Evolutionary conservation across 2,329 filamentous ascomycete genomes (phyloP), one percentile per base, ranked within the genome.

Genomic region (Beauveria sp.): DNA sequence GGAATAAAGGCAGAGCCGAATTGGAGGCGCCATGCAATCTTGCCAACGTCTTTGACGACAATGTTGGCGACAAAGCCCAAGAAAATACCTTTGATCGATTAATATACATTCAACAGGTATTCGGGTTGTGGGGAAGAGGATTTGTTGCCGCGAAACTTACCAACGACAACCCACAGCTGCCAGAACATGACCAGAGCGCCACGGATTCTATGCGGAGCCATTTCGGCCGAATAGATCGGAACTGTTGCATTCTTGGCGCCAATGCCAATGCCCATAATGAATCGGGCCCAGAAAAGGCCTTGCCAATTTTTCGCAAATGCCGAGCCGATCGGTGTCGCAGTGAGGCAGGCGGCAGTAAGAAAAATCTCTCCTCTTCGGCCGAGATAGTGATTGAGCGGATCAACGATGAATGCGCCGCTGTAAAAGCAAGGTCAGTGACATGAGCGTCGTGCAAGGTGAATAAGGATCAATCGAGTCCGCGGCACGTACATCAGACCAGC

Each of bases 111-210:
- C 48, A 66, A 67, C n/a, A 62, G 63, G 8, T 61, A 14, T 14
- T 14, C 12, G 31, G 31, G 2, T 34, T 34, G 1, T 34, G 12
- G 31, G 10, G 5, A 34, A 31, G 5, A 14, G 22, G 2, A 28
- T 26, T 50, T 49, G 5, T 16, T 16, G n/a, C 0, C 0, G 7
- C 3, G 9, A 55, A 28, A 59, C 66, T 59, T 49, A 68, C 61
- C 67, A 5, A 60, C 53, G 24, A 67, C 70, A 52, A 73, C 70
- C 69, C 72, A 75, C 9, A 74, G 67, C 64, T 74, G 80, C 89
- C 89, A 93, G 66, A 86, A 87, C 89, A 93, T 93, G 66, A 92
- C 89, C 3, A 93, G 77, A 12, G 87, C 88, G 65, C 88, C 88
- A 66, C 88, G 82, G 56, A 90, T 84, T 1, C 78, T 70, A 1